Conservation (phyloP, 768 basidiomycete genomes). For the Suillus americanus region DNA sequence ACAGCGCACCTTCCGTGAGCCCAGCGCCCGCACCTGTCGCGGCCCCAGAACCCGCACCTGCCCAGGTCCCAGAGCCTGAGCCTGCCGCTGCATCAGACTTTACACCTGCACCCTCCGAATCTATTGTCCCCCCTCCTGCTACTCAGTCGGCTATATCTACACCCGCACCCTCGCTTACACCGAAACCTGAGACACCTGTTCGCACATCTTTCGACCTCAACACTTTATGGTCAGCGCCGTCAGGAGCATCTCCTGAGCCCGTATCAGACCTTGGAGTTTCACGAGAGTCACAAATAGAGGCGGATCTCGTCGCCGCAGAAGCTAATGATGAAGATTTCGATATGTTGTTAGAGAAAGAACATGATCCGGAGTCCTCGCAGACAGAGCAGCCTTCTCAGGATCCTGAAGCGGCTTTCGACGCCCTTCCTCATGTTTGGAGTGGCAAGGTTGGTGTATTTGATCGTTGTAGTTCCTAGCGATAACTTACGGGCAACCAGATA, state of each 20-base stretch:
- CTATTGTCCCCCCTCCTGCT: slow-evolving; percentile 35
- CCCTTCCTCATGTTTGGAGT: slow-evolving; percentile 64
- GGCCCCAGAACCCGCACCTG: slow-evolving; percentile 23
- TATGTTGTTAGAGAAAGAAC: slow-evolving; percentile 73
- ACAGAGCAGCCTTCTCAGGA: slow-evolving; percentile 34
- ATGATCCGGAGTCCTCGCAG: slow-evolving; percentile 32
- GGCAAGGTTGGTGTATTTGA: slow-evolving; percentile 57
- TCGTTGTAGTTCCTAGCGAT: slow-evolving; percentile 4
- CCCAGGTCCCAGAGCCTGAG: slow-evolving; percentile 25
- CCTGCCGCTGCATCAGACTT: slow-evolving; percentile 6
- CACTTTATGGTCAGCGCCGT: slow-evolving; percentile 66
- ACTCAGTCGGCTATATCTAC: slow-evolving; percentile 22
- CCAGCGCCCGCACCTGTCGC: slow-evolving; percentile 19
- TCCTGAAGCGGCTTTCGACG: slow-evolving; percentile 52
- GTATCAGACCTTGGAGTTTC: slow-evolving; percentile 21
- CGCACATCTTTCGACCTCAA: slow-evolving; percentile 69
- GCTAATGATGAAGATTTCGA: slow-evolving; percentile 84
- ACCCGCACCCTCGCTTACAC: slow-evolving; percentile 19
- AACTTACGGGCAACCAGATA: slow-evolving; percentile 45
- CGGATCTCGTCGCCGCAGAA: slow-evolving; percentile 35
- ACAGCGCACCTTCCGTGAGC: slow-evolving; percentile 12
- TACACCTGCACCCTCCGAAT: slow-evolving; percentile 38
- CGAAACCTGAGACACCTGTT: slow-evolving; percentile 44
- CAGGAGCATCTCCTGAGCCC: slow-evolving; percentile 26
- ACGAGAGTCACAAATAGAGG: slow-evolving; percentile 40